Evolutionary conservation across 1,284 basidiomycete genomes (phyloP).

Genomic region (Ustilago curta): DNA sequence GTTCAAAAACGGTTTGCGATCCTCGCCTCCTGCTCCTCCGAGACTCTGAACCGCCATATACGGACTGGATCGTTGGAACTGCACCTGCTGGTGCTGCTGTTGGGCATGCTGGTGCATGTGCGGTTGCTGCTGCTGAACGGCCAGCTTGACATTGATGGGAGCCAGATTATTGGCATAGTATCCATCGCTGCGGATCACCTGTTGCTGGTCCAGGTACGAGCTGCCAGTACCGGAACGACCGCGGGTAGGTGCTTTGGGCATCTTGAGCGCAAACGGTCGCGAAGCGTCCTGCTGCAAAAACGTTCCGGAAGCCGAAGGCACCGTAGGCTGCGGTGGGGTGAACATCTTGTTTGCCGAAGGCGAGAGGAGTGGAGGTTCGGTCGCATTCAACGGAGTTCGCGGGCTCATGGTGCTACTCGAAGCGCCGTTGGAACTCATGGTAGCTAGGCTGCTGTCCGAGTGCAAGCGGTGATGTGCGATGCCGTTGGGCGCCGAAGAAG

Average conservation of each 20-base stretch:
- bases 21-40: slow-evolving; percentile 1
- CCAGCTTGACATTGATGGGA: slow-evolving; percentile 30
- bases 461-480: slow-evolving; percentile 47
- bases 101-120: slow-evolving; percentile 11
- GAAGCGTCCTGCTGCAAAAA: slow-evolving; percentile 40
- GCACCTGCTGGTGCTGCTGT: slow-evolving; percentile 20
- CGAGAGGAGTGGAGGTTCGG: slow-evolving; percentile 41
- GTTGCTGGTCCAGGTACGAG: slow-evolving; percentile 38
- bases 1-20: slow-evolving; percentile 25
- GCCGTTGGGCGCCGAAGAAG: slow-evolving; percentile 40
- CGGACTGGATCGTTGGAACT: slow-evolving; percentile 20
- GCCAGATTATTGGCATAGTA: slow-evolving; percentile 32
- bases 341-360: slow-evolving; percentile 36
- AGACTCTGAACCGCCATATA: slow-evolving; percentile 30
- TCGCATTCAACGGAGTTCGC: slow-evolving; percentile 50
- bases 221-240: slow-evolving; percentile 34
- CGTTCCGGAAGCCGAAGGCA: slow-evolving; percentile 24
- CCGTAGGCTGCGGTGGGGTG: slow-evolving; percentile 42
- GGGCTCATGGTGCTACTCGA: slow-evolving; percentile 44
- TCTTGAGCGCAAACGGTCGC: slow-evolving; percentile 50
- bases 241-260: slow-evolving; percentile 41
- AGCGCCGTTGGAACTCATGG: slow-evolving; percentile 29
- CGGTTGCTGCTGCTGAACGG: slow-evolving; percentile 9
- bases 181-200: slow-evolving; percentile 4
- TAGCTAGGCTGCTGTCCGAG: slow-evolving; percentile 48